Evolutionary conservation across 2,329 filamentous ascomycete species (phyloP), one percentile per base, ranked within the genome.

Genomic region (Fusarium humuli): DNA sequence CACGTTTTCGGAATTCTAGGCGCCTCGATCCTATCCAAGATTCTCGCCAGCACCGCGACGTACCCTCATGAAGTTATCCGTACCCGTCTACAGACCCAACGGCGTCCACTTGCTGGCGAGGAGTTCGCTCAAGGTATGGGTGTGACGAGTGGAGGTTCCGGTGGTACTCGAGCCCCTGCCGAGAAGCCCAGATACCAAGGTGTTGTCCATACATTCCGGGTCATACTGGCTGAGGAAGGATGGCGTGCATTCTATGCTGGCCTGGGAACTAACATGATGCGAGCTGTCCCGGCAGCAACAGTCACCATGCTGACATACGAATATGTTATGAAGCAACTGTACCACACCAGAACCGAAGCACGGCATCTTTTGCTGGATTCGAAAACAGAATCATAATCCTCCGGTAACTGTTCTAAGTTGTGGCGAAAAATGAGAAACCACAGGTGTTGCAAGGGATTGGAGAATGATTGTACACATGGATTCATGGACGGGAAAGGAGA

Each of bases 271-370:
- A 99, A 99, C 81, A 93, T 99, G 89, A 94, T 98, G 85, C 89
- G 96, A 60, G 96, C 96, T 10, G 91, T 99, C 14, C 96, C 96
- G 32, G 94, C 96, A 23, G 95, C 96, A 22, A 97, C 97, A 76
- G 97, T 97, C 27, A 99, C 96, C 5, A 97, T 99, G 91, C 86
- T 98, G 77, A 98, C 95, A 14, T 99, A 97, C 77, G 96, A 99
- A 82, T 96, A 91, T 73, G 82, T 86, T 52, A 89, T 89, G 87
- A 81, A 84, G 55, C 78, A 81, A 58, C 79, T 89, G 22, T 86
- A 85, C 65, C 77, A 80, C 59, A 77, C 79, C 29, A 82, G 82
- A 72, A 68, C 75, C 4, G 79, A 82, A 16, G 84, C 83, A 50
- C 77, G 74, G 53, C 75, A 73, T 20, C 67, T 74, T 22, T 57